Evolutionary conservation across 164 flowering plant species (phyloP), one percentile per base, ranked within the genome.

Genomic region (Nymphaea thermarum): DNA sequence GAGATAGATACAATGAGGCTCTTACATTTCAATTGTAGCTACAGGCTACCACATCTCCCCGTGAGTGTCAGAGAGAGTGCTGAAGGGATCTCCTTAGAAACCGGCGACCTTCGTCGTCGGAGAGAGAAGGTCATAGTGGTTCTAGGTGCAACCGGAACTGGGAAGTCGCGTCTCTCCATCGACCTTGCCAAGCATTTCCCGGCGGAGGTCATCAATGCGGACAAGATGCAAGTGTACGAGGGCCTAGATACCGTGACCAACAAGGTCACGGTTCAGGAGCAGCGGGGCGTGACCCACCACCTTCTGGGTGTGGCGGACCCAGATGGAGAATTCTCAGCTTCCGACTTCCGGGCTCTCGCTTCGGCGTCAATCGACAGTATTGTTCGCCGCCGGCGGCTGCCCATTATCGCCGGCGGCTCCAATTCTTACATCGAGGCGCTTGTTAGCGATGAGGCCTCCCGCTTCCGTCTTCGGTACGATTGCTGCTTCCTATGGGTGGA

Each of bases 391-490:
- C 77, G 78, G 59, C 71, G 75, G 15, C 78, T 85, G 4, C 98
- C 98, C 2, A 85, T 93, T 67, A 80, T 93, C 65, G 96, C 86
- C 16, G 98, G 98, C 2, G 98, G 98, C 0, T 93, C 98, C 2
- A 93, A 90, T 63, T 87, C 95, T 0, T 93, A 66, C 78, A 77
- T 93, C 44, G 80, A 86, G 43, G 80, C 90, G 0, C 73, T 93
- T 1, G 86, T 88, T 6, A 74, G 84, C 66, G 82, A 81, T 12
- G 69, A 73, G 16, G 64, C 68, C 1, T 61, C 60, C 6, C 77
- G 78, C 3, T 85, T 87, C 53, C 74, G 76, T 3, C 66, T 77
- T 0, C 79, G 72, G 60, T 87, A 83, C 63, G 89, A 88, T 2
- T 87, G 85, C 65, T 83, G 89, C 61, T 88, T 90, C 74, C 79